phyloP scores from a whole-genome alignment of 805 yeast species.

The Brettanomyces naardenensis region DNA sequence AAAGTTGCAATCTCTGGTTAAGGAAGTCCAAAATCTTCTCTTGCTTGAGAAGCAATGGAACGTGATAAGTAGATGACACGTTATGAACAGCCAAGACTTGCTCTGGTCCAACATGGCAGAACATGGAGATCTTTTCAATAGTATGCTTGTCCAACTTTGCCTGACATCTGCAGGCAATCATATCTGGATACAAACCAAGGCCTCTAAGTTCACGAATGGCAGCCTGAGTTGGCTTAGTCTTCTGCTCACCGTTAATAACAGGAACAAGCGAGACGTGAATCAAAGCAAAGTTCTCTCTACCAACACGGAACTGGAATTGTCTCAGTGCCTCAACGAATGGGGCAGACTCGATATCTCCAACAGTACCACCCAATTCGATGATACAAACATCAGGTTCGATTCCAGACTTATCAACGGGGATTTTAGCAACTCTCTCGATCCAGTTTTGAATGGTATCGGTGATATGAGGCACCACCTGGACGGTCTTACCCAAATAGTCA shows the following conservation, averaged over 20 bases:
- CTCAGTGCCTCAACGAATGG: constrained; percentile 98
- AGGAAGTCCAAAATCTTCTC: constrained; percentile 77
- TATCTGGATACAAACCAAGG: constrained; percentile 88
- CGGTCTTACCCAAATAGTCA: constrained; percentile 98
- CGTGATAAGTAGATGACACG: constrained; percentile 94
- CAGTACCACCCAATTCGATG: constrained; percentile 97
- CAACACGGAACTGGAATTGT: constrained; percentile 97
- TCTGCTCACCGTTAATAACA: constrained; percentile 97
- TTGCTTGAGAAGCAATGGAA: constrained; percentile 82
- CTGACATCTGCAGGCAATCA: constrained; percentile 96
- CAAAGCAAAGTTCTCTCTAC: constrained; percentile 85
- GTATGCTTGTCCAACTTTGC: constrained; percentile 74
- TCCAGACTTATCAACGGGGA: constrained; percentile 89
- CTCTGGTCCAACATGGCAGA: constrained; percentile 97
- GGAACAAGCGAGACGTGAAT: constrained; percentile 97
- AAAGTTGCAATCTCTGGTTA: constrained; percentile 56
- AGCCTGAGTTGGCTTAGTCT: constrained; percentile 99
- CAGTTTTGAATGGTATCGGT: constrained; percentile 98
- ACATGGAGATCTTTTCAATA: constrained; percentile 96
- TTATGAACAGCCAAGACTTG: constrained; percentile 97
- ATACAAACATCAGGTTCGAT: constrained; percentile 93
- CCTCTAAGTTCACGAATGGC: constrained; percentile 96
- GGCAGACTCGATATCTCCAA: constrained; percentile 97
- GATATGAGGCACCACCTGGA: constrained; percentile 97
- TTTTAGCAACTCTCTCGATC: constrained; percentile 86